Conservation (phyloP, 257 asterid species). For the Penstemon newberryi region DNA sequence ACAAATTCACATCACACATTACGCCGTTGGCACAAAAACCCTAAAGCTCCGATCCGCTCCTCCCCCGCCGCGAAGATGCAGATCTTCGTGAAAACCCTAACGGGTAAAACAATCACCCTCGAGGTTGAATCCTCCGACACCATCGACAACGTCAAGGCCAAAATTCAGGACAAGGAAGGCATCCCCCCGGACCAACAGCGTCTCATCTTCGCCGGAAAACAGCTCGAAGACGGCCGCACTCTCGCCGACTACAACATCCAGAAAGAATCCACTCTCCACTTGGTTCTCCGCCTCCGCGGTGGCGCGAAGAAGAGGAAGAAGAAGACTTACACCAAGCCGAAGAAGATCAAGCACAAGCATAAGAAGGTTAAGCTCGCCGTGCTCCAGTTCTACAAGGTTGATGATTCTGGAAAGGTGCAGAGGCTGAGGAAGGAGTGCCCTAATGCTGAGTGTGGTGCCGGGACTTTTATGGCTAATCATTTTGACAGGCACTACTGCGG, state of each 20-base stretch:
- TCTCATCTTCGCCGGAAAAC: constrained; percentile 61
- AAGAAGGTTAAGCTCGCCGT: constrained; percentile 72
- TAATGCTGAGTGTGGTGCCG: constrained; percentile 68
- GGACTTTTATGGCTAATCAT: constrained; percentile 73
- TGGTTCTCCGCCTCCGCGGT: constrained; percentile 69
- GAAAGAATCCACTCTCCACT: constrained; percentile 71
- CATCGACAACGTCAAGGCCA: constrained; percentile 55
- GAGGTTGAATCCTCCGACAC: constrained; percentile 68
- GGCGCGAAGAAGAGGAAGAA: constrained; percentile 80
- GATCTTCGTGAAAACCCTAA: constrained; percentile 82
- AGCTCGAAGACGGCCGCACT: constrained; percentile 68
- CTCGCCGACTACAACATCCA: constrained; percentile 67
- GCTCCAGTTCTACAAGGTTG: constrained; percentile 69
- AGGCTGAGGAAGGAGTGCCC: constrained; percentile 81
- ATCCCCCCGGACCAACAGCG: constrained; percentile 63
- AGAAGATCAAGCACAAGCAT: constrained; percentile 70
- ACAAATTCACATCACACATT: constrained; percentile 2
- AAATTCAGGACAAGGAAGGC: constrained; percentile 64
- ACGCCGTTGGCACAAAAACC: constrained; percentile 21
- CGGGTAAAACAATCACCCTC: constrained; percentile 65
- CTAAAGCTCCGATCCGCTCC: constrained; percentile 1
- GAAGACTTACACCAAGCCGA: constrained; percentile 78
- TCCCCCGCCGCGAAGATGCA: constrained; percentile 52
- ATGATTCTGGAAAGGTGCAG: constrained; percentile 68
- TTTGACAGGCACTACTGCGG: constrained; percentile 76